Percentiles rank a stretch among this genome's conserved stretches.
phyloP scores from a whole-genome alignment of 306 rosid species.

The Acacia melanoxylon region DNA sequence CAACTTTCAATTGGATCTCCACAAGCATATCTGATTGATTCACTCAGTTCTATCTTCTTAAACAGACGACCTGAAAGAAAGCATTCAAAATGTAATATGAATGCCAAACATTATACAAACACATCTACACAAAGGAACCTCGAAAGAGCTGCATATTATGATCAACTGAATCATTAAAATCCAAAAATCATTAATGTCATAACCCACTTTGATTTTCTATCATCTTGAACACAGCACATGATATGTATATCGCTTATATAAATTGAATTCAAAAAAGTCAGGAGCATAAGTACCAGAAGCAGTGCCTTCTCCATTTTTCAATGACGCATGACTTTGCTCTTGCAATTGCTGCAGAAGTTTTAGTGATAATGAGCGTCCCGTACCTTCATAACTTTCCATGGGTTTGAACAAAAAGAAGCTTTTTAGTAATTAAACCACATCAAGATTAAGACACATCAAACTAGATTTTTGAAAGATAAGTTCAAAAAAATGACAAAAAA shows the following conservation, averaged over 20 bases:
- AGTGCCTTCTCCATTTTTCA: conserved; percentile 55
- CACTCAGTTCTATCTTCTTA: conserved; percentile 83
- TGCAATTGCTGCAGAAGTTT: conserved; percentile 92
- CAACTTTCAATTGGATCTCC: conserved; percentile 91
- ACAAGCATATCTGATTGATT: conserved; percentile 91
- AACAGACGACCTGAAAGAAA: conserved; percentile 66
- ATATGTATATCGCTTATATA: conserved; percentile 6
- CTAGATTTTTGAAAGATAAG: conserved; percentile 12
- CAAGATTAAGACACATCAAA: conserved; percentile 11
- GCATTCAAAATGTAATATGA: conserved; percentile 29
- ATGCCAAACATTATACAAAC: background rate
- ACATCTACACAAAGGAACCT: conserved; percentile 24
- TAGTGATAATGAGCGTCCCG: conserved; percentile 91
- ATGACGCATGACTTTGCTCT: conserved; percentile 65
- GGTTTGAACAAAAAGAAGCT: background rate
- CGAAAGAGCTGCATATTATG: background rate
- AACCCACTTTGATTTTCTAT: conserved; percentile 21
- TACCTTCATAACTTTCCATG: conserved; percentile 86
- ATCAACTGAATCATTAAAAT: conserved; percentile 20
- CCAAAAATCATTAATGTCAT: conserved; percentile 3
- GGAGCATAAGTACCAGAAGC: conserved; percentile 61
- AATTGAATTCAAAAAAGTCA: conserved; percentile 11
- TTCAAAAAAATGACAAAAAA: background rate
- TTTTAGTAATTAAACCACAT: conserved; percentile 29
- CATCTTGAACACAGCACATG: conserved; percentile 18